A percentile compares a stretch with the other conserved stretches of the same genome.
Conservation (phyloP, 192 early-diverging fungal species). For the Coemansia asiatica region DNA sequence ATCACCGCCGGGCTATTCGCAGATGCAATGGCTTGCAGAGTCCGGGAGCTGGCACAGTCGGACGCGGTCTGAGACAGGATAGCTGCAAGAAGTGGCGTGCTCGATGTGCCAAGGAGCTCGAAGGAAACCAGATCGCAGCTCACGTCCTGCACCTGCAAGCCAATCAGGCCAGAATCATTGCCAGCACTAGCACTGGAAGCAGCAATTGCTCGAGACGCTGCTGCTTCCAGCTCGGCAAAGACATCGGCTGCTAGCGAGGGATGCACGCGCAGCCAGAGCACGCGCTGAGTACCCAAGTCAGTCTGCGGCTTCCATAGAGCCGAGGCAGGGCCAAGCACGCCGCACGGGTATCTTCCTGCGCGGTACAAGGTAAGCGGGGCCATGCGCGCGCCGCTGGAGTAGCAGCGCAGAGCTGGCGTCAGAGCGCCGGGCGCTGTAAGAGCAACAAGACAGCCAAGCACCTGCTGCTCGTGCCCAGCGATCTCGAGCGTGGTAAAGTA, state of each 20-base stretch:
- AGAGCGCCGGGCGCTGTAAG: conserved; percentile 60
- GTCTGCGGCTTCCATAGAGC: conserved; percentile 72
- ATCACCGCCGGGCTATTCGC: conserved; percentile 70
- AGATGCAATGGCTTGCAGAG: conserved; percentile 11
- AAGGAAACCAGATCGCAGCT: conserved; percentile 68
- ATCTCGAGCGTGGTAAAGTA: conserved; percentile 76
- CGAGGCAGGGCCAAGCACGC: conserved; percentile 67
- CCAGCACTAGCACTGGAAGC: no score
- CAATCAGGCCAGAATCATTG: no score
- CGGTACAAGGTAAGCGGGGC: conserved; percentile 45
- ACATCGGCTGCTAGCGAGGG: conserved; percentile 63
- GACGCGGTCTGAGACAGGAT: conserved; percentile 50
- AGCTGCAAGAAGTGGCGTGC: conserved; percentile 71
- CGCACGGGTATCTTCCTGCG: conserved; percentile 31
- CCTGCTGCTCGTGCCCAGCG: conserved; percentile 59
- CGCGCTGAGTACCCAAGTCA: conserved; percentile 23
- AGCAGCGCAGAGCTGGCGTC: conserved; percentile 7
- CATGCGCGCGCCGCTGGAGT: conserved; percentile 15
- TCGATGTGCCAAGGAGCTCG: conserved; percentile 78
- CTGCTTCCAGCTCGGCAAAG: conserved; percentile 25
- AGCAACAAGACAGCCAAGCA: conserved; percentile 44
- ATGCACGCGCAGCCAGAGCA: conserved; percentile 82
- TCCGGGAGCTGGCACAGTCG: conserved; percentile 3
- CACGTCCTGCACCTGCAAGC: conserved; percentile 51
- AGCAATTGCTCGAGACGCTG: not conserved